Evolutionary conservation across 192 early-diverging fungal genomes (phyloP).

Genomic region (Obelidium mucronatum): DNA sequence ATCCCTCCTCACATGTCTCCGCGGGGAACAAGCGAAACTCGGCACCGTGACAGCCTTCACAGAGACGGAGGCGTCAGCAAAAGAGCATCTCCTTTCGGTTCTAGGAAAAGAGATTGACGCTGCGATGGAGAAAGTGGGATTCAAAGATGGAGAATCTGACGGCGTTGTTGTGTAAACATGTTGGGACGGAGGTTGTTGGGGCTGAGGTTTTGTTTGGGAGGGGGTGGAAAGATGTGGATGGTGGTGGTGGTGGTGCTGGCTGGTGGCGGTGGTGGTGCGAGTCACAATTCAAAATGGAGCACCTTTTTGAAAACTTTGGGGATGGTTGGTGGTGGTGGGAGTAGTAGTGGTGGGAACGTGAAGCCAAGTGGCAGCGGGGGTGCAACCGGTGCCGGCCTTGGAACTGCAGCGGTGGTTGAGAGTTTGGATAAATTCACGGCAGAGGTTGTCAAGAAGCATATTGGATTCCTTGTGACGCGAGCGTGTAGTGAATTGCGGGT

Average conservation of each 20-base stretch:
- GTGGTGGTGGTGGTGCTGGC: neutral
- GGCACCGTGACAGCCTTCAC: neutral
- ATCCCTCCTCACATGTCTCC: neutral
- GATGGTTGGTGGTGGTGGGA: neutral
- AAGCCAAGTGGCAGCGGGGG: too few relatives aligned
- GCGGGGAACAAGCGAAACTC: neutral
- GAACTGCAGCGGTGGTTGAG: too few relatives aligned
- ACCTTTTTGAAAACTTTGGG: too few relatives aligned
- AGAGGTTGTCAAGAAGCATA: neutral
- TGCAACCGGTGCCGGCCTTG: too few relatives aligned
- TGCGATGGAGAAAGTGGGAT: neutral
- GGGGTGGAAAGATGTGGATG: neutral
- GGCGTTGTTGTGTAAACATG: neutral
- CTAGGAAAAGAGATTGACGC: neutral
- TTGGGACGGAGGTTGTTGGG: neutral
- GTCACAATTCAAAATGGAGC: too few relatives aligned
- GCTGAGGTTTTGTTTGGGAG: neutral
- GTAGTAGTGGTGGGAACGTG: too few relatives aligned
- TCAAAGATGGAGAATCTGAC: neutral
- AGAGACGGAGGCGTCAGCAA: neutral
- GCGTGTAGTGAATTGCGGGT: neutral
- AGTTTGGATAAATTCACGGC: neutral
- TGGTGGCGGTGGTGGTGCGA: too few relatives aligned
- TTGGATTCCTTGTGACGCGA: neutral
- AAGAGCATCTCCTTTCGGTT: neutral